A percentile compares a stretch with the other conserved stretches of the same genome.
phyloP scores from a whole-genome alignment of 1,284 basidiomycete genomes.

The Psilocybe mexicana region DNA sequence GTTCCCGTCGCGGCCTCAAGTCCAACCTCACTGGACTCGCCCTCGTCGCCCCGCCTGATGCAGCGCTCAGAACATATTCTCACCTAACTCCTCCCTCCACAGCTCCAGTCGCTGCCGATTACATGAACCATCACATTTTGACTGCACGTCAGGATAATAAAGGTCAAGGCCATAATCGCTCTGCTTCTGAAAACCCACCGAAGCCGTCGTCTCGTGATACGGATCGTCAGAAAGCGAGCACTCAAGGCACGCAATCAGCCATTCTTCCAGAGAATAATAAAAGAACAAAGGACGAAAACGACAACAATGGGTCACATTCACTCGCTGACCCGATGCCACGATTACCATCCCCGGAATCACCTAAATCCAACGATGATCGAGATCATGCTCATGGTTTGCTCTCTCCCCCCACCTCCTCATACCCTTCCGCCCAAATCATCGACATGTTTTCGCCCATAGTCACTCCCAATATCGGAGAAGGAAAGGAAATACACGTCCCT shows the following conservation, averaged over 20 bases:
- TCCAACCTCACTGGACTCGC: constrained; percentile 54
- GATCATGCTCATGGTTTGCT: constrained; percentile 12
- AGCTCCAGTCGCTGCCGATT: constrained; percentile 36
- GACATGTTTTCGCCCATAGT: constrained; percentile 30
- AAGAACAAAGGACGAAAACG: constrained; percentile 16
- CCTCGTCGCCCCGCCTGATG: constrained; percentile 68
- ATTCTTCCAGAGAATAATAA: constrained; percentile 11
- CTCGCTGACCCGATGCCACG: constrained; percentile 13
- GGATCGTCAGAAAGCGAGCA: constrained; percentile 51
- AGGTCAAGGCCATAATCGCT: constrained; percentile 38
- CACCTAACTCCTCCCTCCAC: constrained; percentile 53
- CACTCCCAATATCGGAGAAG: constrained; percentile 60
- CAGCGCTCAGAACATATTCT: constrained; percentile 51
- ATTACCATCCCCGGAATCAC: constrained; percentile 18
- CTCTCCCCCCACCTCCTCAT: constrained; percentile 16
- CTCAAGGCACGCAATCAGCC: constrained; percentile 22
- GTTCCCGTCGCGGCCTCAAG: constrained; percentile 45
- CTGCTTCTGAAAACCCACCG: constrained; percentile 46
- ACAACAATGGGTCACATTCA: constrained; percentile 12
- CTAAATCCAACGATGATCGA: constrained; percentile 3
- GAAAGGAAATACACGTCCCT: constrained; percentile 54
- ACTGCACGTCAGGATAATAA: constrained; percentile 16
- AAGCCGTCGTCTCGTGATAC: constrained; percentile 52
- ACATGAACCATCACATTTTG: constrained; percentile 21
- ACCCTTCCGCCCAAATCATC: constrained; percentile 12